phyloP scores from a whole-genome alignment of 371 early-diverging fungal species.

The Mortierella sp. region DNA sequence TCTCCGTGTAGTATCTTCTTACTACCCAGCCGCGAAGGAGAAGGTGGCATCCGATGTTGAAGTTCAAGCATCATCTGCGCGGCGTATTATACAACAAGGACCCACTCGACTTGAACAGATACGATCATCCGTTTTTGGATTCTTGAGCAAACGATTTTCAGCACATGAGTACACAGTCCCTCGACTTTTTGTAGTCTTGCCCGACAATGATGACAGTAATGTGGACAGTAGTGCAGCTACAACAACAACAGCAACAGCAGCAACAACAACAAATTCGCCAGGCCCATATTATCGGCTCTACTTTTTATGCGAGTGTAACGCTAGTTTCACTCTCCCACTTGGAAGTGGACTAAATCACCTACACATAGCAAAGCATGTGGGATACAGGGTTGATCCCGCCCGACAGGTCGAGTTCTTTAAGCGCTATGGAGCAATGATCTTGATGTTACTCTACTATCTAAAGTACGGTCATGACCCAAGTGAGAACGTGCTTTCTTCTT shows the following conservation, averaged over 20 bases:
- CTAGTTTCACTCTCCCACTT: slow-evolving; percentile 42
- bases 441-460: slow-evolving; percentile 40
- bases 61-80: not conserved
- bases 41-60: not conserved
- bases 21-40: not conserved
- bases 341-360: slow-evolving; percentile 55
- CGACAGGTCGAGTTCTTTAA: slow-evolving; percentile 38
- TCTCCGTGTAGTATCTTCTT: slow-evolving; percentile 12
- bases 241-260: not conserved
- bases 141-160: slow-evolving; percentile 33
- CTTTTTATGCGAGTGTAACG: slow-evolving; percentile 46
- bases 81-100: not conserved
- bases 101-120: slow-evolving; percentile 23
- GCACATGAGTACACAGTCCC: slow-evolving; percentile 45
- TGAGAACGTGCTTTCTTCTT: not conserved
- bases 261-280: not conserved
- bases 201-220: slow-evolving; percentile 1
- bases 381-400: slow-evolving; percentile 34
- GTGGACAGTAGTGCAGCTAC: not conserved
- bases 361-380: slow-evolving; percentile 47
- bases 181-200: slow-evolving; percentile 45
- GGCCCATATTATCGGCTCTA: slow-evolving; percentile 31
- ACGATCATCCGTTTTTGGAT: slow-evolving; percentile 22
- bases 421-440: slow-evolving; percentile 32
- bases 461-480: slow-evolving; percentile 34